These are phyloP conservation scores for Camelina sativa DNA, from an alignment of 345 rosid species.

Conservation along the genomic window DNA sequence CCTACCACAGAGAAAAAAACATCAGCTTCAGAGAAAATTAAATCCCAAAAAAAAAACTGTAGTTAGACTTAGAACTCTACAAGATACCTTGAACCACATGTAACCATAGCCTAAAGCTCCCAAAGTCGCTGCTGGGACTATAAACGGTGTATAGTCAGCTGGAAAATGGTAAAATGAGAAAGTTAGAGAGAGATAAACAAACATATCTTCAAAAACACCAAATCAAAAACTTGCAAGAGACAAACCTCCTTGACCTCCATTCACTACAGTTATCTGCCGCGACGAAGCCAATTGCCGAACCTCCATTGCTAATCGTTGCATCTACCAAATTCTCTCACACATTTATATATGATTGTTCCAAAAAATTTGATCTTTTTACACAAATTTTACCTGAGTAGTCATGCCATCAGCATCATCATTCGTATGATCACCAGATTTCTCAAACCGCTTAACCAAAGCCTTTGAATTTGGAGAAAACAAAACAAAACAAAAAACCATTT, in stretches of 20 bases:
- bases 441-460: slow-evolving; percentile 65
- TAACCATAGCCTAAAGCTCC: slow-evolving; percentile 97
- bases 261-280: slow-evolving; percentile 75
- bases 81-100: slow-evolving; percentile 97
- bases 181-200: neutral
- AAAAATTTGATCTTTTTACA: too few relatives aligned
- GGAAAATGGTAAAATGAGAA: neutral
- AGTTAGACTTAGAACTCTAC: neutral
- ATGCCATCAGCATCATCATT: slow-evolving; percentile 61
- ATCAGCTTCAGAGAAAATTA: slow-evolving; percentile 20
- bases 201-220: neutral
- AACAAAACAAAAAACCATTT: neutral
- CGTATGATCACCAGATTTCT: slow-evolving; percentile 57
- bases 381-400: slow-evolving; percentile 11
- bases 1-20: slow-evolving; percentile 50
- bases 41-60: neutral
- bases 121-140: slow-evolving; percentile 78
- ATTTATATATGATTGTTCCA: neutral
- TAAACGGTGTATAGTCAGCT: slow-evolving; percentile 64
- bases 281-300: slow-evolving; percentile 67
- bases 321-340: slow-evolving; percentile 42
- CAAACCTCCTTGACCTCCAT: slow-evolving; percentile 67
- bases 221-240: neutral
- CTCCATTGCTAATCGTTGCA: slow-evolving; percentile 69
- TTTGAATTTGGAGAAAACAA: slow-evolving; percentile 29